Conservation (phyloP, 352 stramenopile species). For the Phytophthora pisi region DNA sequence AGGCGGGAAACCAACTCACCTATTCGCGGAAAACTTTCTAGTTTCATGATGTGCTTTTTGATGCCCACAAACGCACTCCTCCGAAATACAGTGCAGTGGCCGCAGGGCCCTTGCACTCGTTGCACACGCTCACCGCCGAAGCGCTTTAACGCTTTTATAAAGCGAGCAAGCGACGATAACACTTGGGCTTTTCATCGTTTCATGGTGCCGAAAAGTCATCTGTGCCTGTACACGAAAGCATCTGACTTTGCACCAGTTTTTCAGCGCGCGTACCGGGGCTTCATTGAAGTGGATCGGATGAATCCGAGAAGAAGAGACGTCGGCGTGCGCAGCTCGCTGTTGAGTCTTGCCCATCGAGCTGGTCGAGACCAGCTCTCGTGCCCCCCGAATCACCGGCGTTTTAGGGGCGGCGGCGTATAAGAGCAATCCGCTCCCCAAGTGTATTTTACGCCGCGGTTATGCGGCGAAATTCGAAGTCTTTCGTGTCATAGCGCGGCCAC, state of each 20-base stretch:
- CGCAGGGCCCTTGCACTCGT: background rate
- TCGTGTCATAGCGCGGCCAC: background rate
- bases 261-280: conserved; percentile 14
- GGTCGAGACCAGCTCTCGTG: conserved; percentile 21
- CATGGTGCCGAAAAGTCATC: background rate
- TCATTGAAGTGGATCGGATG: conserved; percentile 11
- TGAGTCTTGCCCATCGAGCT: conserved; percentile 28
- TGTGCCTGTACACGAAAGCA: background rate
- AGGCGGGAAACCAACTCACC: too few relatives aligned
- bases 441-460: conserved; percentile 22
- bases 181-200: background rate
- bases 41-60: too few relatives aligned
- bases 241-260: conserved; percentile 7
- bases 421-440: conserved; percentile 8
- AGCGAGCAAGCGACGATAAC: background rate
- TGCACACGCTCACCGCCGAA: background rate
- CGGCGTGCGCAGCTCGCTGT: background rate
- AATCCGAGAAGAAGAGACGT: conserved; percentile 26
- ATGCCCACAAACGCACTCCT: too few relatives aligned
- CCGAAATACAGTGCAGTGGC: background rate
- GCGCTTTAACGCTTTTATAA: background rate
- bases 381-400: background rate
- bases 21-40: too few relatives aligned
- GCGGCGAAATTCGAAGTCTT: conserved; percentile 25
- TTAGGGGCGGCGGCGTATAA: background rate